Conservation (phyloP, 768 basidiomycete genomes). For the Gloeophyllum trabeum region DNA sequence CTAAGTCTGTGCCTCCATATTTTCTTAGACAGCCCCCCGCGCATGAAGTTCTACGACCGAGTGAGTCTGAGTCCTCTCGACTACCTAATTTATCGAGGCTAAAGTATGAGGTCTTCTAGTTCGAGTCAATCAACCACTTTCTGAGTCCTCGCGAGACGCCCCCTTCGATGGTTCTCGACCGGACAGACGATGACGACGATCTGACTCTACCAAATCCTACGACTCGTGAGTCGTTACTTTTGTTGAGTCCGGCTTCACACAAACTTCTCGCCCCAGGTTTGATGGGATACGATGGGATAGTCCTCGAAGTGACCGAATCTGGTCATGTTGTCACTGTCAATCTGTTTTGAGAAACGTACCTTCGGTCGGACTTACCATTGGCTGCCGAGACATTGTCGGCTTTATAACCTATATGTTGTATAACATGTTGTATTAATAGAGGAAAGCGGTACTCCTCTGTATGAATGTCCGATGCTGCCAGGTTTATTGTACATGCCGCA, state of each 20-base stretch:
- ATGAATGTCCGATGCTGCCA: not conserved
- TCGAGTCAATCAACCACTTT: constrained; percentile 71
- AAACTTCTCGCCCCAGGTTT: constrained; percentile 24
- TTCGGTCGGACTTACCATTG: not conserved
- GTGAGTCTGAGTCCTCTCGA: constrained; percentile 31
- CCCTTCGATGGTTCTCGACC: constrained; percentile 72
- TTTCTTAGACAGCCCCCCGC: constrained; percentile 54
- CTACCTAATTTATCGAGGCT: too few relatives aligned
- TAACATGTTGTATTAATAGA: not conserved
- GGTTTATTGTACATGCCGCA: not conserved
- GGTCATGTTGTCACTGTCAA: constrained; percentile 70
- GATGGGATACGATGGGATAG: constrained; percentile 72
- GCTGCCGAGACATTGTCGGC: not conserved
- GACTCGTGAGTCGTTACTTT: constrained; percentile 56
- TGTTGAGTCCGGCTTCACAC: constrained; percentile 7
- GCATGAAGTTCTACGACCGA: constrained; percentile 62
- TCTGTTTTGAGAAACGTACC: constrained; percentile 36
- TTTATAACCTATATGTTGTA: constrained; percentile 1
- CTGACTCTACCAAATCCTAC: constrained; percentile 57
- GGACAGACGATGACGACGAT: constrained; percentile 65
- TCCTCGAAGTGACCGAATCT: constrained; percentile 68
- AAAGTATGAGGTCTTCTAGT: too few relatives aligned
- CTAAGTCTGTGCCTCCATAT: constrained; percentile 1
- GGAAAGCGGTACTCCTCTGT: not conserved
- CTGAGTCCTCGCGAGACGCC: constrained; percentile 64